Evolutionary conservation across 202 grass and related monocot genomes (phyloP).

Genomic region (Musa balbisiana): DNA sequence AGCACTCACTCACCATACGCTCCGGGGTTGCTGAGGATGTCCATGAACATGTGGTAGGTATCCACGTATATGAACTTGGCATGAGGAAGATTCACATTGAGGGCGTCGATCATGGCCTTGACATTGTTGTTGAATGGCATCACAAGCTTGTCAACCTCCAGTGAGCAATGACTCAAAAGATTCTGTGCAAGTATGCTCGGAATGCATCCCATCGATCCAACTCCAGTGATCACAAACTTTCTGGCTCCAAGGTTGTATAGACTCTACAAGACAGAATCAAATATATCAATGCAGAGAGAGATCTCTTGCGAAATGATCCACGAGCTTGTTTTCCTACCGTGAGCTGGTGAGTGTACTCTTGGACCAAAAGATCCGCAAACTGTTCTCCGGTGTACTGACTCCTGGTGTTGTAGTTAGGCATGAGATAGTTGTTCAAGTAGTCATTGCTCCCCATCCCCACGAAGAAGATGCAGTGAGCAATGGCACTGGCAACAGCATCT

Average conservation of each 20-base stretch:
- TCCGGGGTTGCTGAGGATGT: slow-evolving; percentile 50
- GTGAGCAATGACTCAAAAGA: slow-evolving; percentile 50
- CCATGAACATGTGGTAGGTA: slow-evolving; percentile 63
- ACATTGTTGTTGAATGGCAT: slow-evolving; percentile 72
- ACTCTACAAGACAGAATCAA: slow-evolving; percentile 25
- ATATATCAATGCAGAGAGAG: not conserved
- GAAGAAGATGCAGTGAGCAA: slow-evolving; percentile 67
- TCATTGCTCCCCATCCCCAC: slow-evolving; percentile 95
- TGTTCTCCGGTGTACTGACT: slow-evolving; percentile 74
- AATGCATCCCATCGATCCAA: slow-evolving; percentile 91
- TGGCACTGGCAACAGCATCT: slow-evolving; percentile 25
- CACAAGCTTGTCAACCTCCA: slow-evolving; percentile 77
- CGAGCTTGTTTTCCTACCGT: too few species aligned
- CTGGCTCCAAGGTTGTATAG: slow-evolving; percentile 74
- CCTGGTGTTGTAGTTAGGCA: slow-evolving; percentile 88
- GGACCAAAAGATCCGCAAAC: slow-evolving; percentile 71
- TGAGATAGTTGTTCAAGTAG: slow-evolving; percentile 95
- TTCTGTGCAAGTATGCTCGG: slow-evolving; percentile 77
- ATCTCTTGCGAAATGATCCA: too few species aligned
- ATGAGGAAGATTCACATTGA: slow-evolving; percentile 49
- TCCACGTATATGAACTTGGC: slow-evolving; percentile 86
- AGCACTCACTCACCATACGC: slow-evolving; percentile 40
- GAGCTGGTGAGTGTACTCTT: slow-evolving; percentile 68
- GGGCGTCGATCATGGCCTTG: slow-evolving; percentile 59
- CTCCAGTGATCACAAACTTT: slow-evolving; percentile 58